Conservation (phyloP, 352 stramenopile genomes). For the Pythium sukuiense region DNA sequence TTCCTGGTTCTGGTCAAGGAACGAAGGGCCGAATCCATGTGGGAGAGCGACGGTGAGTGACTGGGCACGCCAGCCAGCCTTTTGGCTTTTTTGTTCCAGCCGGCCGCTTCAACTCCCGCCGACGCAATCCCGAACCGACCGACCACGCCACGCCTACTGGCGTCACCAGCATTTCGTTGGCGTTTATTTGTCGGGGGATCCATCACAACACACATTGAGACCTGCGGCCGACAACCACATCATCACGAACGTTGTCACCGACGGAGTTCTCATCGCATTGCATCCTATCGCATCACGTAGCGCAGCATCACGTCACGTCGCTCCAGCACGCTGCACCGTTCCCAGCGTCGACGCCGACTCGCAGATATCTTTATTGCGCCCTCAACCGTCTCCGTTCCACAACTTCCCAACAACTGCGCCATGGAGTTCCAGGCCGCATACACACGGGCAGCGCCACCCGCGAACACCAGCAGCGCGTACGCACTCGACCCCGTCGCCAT, state of each 20-base stretch:
- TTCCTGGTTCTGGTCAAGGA: constrained; percentile 17
- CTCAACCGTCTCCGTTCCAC: neutral
- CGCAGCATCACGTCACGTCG: constrained; percentile 6
- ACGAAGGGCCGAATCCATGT: constrained; percentile 25
- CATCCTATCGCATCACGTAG: neutral
- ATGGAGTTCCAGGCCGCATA: constrained; percentile 31
- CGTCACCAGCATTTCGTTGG: constrained; percentile 6
- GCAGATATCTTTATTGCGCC: neutral
- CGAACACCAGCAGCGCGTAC: constrained; percentile 29
- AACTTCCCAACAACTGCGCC: neutral
- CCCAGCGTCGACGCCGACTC: constrained; percentile 2
- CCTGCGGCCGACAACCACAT: neutral
- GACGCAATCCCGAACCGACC: constrained; percentile 8
- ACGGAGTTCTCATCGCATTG: neutral
- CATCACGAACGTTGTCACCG: neutral
- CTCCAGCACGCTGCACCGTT: neutral
- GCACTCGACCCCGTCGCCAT: constrained; percentile 24
- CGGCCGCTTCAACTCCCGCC: constrained; percentile 26
- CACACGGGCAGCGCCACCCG: constrained; percentile 19
- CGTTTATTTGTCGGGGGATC: constrained; percentile 2
- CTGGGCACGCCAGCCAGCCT: constrained; percentile 25
- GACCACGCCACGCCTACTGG: constrained; percentile 9
- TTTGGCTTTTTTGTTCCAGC: constrained; percentile 17
- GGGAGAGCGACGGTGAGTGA: constrained; percentile 34
- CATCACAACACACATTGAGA: constrained; percentile 2